Evolutionary conservation across 73 alveolate genomes (phyloP).

Genomic region (Effrenium voratum): DNA sequence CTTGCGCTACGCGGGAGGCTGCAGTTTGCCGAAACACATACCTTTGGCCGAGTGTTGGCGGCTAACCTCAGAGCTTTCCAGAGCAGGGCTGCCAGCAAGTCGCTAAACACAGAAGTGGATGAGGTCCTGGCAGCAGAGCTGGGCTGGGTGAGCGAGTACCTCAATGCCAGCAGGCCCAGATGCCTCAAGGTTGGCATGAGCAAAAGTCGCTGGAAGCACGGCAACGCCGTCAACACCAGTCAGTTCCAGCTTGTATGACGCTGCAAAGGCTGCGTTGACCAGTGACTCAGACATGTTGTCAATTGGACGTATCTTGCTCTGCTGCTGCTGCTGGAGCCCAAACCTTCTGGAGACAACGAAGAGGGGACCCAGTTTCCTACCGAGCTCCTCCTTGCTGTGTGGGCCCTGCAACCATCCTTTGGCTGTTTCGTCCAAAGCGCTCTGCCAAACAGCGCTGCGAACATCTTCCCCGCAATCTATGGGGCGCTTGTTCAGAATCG

Average conservation of each 20-base stretch:
- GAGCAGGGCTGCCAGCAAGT: neutral
- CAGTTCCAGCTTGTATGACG: neutral
- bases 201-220: neutral
- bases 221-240: neutral
- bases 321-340: neutral
- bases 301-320: neutral
- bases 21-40: conserved; percentile 14
- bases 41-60: neutral
- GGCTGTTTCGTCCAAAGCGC: neutral
- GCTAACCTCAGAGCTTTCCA: neutral
- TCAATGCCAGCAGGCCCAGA: neutral
- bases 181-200: neutral
- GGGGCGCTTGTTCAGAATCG: neutral
- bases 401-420: conserved; percentile 65
- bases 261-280: neutral
- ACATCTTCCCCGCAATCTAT: neutral
- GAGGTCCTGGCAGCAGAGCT: neutral
- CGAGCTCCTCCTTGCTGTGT: neutral
- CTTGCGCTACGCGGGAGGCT: conserved; percentile 1
- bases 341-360: conserved; percentile 32
- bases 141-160: neutral
- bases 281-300: conserved; percentile 21
- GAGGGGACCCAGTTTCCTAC: neutral
- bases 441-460: neutral
- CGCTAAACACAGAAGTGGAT: neutral